A percentile compares a stretch with the other conserved stretches of the same genome.
Evolutionary conservation across 2,329 filamentous ascomycete species (phyloP).

Genomic region (Hypoxylon rubiginosum): DNA sequence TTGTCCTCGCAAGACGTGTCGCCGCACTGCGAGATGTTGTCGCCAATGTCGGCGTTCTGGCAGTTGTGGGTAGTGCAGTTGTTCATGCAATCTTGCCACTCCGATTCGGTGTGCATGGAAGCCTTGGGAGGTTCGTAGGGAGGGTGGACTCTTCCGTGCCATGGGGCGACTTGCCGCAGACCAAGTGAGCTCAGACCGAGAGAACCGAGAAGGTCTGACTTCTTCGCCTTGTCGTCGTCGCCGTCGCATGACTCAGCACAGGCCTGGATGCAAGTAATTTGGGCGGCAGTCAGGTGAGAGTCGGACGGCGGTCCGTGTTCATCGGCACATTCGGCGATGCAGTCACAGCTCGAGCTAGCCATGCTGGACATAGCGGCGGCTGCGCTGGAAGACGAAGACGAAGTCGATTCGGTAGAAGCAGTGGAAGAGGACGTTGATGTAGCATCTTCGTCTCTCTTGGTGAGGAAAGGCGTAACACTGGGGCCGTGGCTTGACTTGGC

Average conservation of each 20-base stretch:
- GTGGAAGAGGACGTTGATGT: neutral
- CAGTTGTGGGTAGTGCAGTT: constrained; percentile 32
- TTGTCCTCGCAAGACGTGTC: constrained; percentile 18
- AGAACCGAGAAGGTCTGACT: neutral
- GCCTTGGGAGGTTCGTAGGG: neutral
- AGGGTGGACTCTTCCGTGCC: neutral
- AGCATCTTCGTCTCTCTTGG: neutral
- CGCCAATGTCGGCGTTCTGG: constrained; percentile 26
- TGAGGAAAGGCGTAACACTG: neutral
- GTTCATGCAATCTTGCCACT: constrained; percentile 25
- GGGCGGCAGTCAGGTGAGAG: constrained; percentile 3
- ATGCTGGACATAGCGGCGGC: neutral
- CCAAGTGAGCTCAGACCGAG: constrained; percentile 15
- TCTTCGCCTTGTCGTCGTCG: constrained; percentile 24
- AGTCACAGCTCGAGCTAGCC: constrained; percentile 29
- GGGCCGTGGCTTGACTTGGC: neutral
- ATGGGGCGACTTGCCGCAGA: neutral
- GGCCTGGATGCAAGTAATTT: constrained; percentile 29
- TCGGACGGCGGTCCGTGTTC: constrained; percentile 16
- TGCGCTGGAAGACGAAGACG: neutral
- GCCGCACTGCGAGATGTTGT: constrained; percentile 25
- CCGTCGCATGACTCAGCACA: constrained; percentile 26
- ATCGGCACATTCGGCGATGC: constrained; percentile 25
- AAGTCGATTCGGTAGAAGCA: neutral
- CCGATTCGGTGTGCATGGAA: neutral